Base-by-base conservation (phyloP, 257 asterid genomes). In the Catharanthus roseus region DNA sequence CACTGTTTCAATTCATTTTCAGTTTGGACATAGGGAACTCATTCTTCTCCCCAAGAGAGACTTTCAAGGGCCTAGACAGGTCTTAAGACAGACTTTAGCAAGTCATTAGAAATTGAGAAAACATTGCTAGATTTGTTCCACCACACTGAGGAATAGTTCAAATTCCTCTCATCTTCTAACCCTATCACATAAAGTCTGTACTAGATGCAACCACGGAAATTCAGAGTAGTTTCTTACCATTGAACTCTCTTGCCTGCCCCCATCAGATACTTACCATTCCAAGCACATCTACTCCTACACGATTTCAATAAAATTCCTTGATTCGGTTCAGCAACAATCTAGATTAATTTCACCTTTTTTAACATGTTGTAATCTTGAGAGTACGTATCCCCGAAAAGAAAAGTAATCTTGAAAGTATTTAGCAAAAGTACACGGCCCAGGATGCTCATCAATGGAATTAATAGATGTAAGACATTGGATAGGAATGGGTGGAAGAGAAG, bases 261-360 rank as follows among this genome's bases (percentile, higher is more conserved):
- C 72, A 31, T 12, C 19, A 5, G 2, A 53, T 39, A 34, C 60
- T 36, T 50, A 19, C 47, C 18, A 18, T 68, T 33, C 42, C 29
- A 34, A 36, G 69, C 41, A 38, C 54, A 42, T 42, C 56, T 58
- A 39, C 45, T 75, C 47, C 47, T 53, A 61, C 42, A 57, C 38
- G 23, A 31, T 12, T 38, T 41, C 21, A 39, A 21, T n/a, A 36
- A 24, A 66, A n/a, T 6, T 33, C n/a, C 3, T 41, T 8, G 56
- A 0, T 31, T 50, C 56, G 50, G 6, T 18, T 69, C 45, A 36
- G 34, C 24, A 54, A 39, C 18, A 31, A 70, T 69, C 57, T 28
- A 34, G 65, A 44, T 49, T n/a, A n/a, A n/a, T n/a, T n/a, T n/a
- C n/a, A n/a, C n/a, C n/a, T n/a, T n/a, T n/a, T n/a, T n/a, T n/a